Evolutionary conservation across 352 stramenopile genomes (phyloP).

Genomic region (Pythium aquatile): DNA sequence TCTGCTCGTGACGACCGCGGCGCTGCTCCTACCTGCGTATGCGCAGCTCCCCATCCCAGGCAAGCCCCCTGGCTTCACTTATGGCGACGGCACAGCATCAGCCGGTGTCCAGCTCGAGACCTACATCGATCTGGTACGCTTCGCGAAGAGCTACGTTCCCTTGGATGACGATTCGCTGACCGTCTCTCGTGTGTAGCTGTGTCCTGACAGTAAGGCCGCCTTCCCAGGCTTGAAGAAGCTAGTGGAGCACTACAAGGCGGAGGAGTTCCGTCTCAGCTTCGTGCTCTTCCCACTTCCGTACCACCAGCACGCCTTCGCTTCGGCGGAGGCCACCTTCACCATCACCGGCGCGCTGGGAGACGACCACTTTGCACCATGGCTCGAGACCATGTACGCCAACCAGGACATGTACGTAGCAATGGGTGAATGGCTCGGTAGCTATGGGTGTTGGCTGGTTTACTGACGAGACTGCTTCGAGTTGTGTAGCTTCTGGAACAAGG

Average conservation of each 20-base stretch:
- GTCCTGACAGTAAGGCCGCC: conserved; percentile 36
- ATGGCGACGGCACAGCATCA: conserved; percentile 43
- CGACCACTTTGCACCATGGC: conserved; percentile 31
- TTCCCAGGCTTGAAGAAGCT: conserved; percentile 35
- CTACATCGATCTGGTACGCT: conserved; percentile 69
- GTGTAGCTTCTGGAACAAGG: conserved; percentile 32
- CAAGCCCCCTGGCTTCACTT: conserved; percentile 59
- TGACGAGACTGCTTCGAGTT: neutral
- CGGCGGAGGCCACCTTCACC: conserved; percentile 34
- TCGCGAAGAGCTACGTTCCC: neutral
- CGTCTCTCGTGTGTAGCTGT: conserved; percentile 23
- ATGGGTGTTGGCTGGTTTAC: neutral
- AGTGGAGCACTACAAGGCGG: conserved; percentile 28
- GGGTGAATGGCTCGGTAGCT: too few species aligned
- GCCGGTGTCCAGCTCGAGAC: conserved; percentile 78
- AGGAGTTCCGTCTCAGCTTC: conserved; percentile 35
- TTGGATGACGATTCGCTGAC: neutral
- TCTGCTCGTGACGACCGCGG: conserved; percentile 7
- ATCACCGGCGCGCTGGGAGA: conserved; percentile 37
- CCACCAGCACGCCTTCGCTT: conserved; percentile 40
- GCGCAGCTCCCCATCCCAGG: conserved; percentile 62
- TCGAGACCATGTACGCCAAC: conserved; percentile 42
- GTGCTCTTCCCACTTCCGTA: conserved; percentile 43
- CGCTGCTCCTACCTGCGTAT: conserved; percentile 4
- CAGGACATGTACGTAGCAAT: conserved; percentile 31